Base-by-base conservation (phyloP, 306 rosid genomes). In the Castanea sativa region DNA sequence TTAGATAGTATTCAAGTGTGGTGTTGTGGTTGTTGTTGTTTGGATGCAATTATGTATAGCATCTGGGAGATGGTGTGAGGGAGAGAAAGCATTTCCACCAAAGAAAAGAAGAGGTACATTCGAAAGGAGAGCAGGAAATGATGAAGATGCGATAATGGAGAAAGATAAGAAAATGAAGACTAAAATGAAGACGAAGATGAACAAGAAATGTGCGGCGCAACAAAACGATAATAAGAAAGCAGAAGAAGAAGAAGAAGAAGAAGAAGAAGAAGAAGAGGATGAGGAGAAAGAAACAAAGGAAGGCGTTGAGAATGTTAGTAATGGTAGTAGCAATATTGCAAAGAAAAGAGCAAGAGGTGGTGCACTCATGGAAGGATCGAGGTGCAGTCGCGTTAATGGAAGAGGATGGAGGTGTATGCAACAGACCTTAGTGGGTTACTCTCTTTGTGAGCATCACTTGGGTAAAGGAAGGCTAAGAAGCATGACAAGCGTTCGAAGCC, bases 381-480 rank as follows among this genome's bases (percentile, higher is more conserved):
- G 98, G 93, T 96, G 99, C 91, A 96, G 99, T 80, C 97, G 99
- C 2, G 98, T 96, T 23, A 96, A 96, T n/a, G 99, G 99, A 21
- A 86, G 99, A 38, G 99, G 99, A 25, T 96, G 99, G 99, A 80
- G 99, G 58, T 96, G 98, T 16, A 90, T 89, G 60, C 99, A 96
- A 68, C 98, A 89, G 56, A 96, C 99, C 2, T 97, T 96, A 0
- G 99, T 96, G 4, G 99, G 99, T 20, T 96, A 96, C 89, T 93
- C 99, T 2, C 91, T 96, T 5, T 96, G 99, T 59, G 98, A 96
- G 83, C 99, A 96, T 87, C 99, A 96, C 81, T 82, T 96, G 76
- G 99, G 99, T 2, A 96, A 93, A 60, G 98, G 98, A 16, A 87
- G 99, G 71, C 86, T 96, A 1, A 85, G 98, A 78, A 93, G 97